phyloP scores from a whole-genome alignment of 106 monocot species.

The Phalaenopsis equestris region DNA sequence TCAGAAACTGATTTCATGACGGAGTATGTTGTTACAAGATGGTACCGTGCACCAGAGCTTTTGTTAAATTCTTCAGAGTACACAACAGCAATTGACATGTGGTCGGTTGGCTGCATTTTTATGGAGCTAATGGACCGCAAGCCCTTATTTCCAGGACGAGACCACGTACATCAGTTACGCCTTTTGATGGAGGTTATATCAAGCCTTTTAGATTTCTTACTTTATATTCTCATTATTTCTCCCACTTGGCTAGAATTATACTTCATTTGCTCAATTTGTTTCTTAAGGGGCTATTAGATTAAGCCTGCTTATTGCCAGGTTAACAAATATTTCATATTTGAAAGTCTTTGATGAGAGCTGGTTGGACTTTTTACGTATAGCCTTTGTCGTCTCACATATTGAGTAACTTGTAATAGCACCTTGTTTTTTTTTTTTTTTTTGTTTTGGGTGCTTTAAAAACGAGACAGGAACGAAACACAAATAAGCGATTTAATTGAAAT shows the following conservation, averaged over 20 bases:
- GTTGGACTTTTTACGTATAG: background rate
- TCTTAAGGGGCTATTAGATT: background rate
- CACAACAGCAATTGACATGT: constrained; percentile 92
- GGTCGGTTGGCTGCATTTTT: constrained; percentile 99
- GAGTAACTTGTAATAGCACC: background rate
- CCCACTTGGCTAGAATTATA: background rate
- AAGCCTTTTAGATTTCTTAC: background rate
- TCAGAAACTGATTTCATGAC: constrained; percentile 99
- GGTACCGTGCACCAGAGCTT: constrained; percentile 94
- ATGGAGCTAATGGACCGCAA: constrained; percentile 95
- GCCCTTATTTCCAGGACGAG: constrained; percentile 92
- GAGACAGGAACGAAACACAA: background rate
- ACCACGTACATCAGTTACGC: constrained; percentile 93
- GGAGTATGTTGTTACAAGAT: constrained; percentile 95
- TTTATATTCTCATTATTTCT: background rate
- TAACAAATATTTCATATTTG: background rate
- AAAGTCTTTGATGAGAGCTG: background rate
- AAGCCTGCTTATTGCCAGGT: background rate
- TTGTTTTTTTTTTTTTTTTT: no score
- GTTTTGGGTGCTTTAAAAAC: background rate
- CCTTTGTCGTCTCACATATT: background rate
- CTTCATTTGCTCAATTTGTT: background rate
- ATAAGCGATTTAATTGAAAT: background rate
- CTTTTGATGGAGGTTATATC: constrained; percentile 73
- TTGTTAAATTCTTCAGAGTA: constrained; percentile 92